Conservation (phyloP, 2,329 filamentous ascomycete genomes). For the Diaporthe sp. region DNA sequence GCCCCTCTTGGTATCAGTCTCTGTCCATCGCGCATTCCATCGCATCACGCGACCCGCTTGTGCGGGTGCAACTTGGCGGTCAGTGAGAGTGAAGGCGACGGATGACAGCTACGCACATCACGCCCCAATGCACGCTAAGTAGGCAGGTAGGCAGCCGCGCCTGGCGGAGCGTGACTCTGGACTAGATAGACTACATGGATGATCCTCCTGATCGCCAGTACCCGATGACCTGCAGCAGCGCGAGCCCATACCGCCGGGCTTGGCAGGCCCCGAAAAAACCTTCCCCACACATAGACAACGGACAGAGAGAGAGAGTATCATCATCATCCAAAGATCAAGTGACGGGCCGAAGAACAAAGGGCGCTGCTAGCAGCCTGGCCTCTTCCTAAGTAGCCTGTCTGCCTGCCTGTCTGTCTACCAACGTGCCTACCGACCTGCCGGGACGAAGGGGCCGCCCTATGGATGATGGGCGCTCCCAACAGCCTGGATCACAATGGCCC, state of each 20-base stretch:
- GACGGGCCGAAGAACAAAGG: neutral
- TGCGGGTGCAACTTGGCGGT: slow-evolving; percentile 1
- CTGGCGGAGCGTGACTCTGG: slow-evolving; percentile 9
- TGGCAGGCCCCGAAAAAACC: slow-evolving; percentile 11
- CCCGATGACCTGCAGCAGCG: slow-evolving; percentile 29
- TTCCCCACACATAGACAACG: neutral
- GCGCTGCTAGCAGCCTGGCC: slow-evolving; percentile 10
- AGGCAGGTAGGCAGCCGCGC: slow-evolving; percentile 10
- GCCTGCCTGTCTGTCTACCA: neutral
- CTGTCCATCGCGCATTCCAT: neutral
- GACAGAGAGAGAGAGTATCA: neutral
- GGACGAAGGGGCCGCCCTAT: neutral
- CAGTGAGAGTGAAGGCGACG: neutral
- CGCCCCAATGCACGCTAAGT: neutral
- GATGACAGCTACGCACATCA: neutral
- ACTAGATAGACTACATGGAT: slow-evolving; percentile 7
- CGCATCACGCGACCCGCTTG: slow-evolving; percentile 19
- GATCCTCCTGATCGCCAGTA: slow-evolving; percentile 29
- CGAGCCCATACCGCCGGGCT: slow-evolving; percentile 19
- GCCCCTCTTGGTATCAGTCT: neutral
- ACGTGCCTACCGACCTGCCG: neutral
- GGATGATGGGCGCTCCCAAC: slow-evolving; percentile 20
- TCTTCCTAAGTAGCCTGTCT: neutral
- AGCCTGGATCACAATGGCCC: slow-evolving; percentile 20
- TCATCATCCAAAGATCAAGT: neutral